phyloP scores from a whole-genome alignment of 116 monocot genomes.

The Zostera marina region DNA sequence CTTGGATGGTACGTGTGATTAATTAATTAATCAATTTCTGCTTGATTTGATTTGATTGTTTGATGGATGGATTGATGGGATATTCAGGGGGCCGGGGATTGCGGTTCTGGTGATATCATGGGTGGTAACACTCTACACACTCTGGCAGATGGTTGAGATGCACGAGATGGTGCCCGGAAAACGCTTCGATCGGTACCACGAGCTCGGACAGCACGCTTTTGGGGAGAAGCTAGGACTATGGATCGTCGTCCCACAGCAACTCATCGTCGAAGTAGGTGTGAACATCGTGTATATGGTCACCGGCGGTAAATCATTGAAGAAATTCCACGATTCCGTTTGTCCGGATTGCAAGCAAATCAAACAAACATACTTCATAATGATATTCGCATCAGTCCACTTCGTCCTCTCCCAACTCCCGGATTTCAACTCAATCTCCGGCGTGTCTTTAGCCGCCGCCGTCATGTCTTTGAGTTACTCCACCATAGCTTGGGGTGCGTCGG shows the following conservation, averaged over 20 bases:
- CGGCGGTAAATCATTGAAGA: slow-evolving; percentile 61
- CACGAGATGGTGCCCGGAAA: slow-evolving; percentile 65
- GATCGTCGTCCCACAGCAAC: slow-evolving; percentile 80
- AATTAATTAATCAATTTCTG: no score
- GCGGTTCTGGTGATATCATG: slow-evolving; percentile 7
- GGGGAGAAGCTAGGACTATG: slow-evolving; percentile 54
- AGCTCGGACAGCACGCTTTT: slow-evolving; percentile 61
- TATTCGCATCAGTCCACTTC: slow-evolving; percentile 80
- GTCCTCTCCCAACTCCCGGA: slow-evolving; percentile 71
- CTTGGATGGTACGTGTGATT: slow-evolving; percentile 8
- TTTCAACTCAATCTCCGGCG: slow-evolving; percentile 78
- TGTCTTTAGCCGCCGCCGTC: slow-evolving; percentile 80
- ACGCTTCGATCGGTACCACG: slow-evolving; percentile 57
- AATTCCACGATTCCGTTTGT: slow-evolving; percentile 57
- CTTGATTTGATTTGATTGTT: no score
- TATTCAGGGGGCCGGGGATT: slow-evolving; percentile 9
- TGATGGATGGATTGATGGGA: not conserved
- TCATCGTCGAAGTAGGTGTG: slow-evolving; percentile 52
- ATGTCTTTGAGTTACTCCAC: slow-evolving; percentile 66
- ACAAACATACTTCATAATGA: slow-evolving; percentile 69
- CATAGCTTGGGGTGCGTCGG: slow-evolving; percentile 19
- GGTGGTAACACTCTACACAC: slow-evolving; percentile 40
- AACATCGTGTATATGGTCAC: slow-evolving; percentile 85
- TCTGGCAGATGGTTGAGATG: slow-evolving; percentile 82
- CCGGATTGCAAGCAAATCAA: slow-evolving; percentile 36